Evolutionary conservation across 2,329 filamentous ascomycete genomes (phyloP), one percentile per base, ranked within the genome.

Genomic region (Colletotrichum simmondsii): DNA sequence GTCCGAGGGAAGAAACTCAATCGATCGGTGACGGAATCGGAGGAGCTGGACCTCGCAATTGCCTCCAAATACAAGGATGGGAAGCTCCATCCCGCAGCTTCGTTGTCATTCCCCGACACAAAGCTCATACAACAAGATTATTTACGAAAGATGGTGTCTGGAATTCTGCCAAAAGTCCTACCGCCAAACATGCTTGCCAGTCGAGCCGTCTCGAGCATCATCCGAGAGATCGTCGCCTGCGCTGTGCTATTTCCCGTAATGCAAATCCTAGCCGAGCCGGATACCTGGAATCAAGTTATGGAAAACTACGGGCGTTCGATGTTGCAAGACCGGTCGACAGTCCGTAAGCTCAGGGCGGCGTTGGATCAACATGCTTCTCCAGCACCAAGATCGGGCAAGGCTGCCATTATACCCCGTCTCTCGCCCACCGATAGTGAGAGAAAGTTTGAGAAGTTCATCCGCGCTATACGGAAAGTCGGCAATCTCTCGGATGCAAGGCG

Each of bases 271-370:
- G 91, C 94, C 5, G 96, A 99, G 77, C 95, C 97, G 1, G 97
- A 99, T 84, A 97, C 93, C 10, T 99, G 96, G 96, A 98, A 99
- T 78, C 95, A 98, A 81, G 83, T 98, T 72, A 95, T 98, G 88
- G 96, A 98, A 82, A 95, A 92, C 68, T 95, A 92, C 82, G 93
- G 95, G 22, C 92, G 94, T 62, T 93, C 93, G 30, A 93, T 97
- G 85, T 87, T 99, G 54, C 97, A 98, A 81, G 97, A 99, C 81
- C 91, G 97, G 49, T 98, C 97, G 75, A 98, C 95, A 0, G 96
- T 99, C 52, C 92, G 94, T 69, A 97, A 95, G 81, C 89, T 99
- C 66, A 92, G 97, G 68, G 96, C 95, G 52, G 97, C 96, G 10
- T 86, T 99, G 62, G 97, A 99, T 81, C 92, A 98, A 80, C 97